A percentile compares a stretch with the other conserved stretches of the same genome.
These are phyloP conservation scores for Piedraia hortae DNA, from an alignment of 2,329 filamentous ascomycete genomes.

Conservation along the genomic window DNA sequence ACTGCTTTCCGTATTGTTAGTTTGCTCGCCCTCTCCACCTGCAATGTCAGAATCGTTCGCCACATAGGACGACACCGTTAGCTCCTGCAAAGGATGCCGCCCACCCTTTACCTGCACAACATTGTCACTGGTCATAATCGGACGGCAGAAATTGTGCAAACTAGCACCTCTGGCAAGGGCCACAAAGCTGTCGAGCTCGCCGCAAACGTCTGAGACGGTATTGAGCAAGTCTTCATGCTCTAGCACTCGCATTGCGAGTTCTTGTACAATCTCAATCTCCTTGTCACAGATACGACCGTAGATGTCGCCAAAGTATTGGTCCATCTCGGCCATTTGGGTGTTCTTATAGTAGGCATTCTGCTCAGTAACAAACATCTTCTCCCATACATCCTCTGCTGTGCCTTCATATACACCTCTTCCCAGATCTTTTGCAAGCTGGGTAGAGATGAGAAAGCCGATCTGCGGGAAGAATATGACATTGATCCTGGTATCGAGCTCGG, in stretches of 20 bases:
- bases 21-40: constrained; percentile 24
- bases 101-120: constrained; percentile 49
- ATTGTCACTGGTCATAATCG: constrained; percentile 41
- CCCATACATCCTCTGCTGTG: constrained; percentile 35
- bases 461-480: constrained; percentile 83
- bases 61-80: constrained; percentile 54
- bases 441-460: constrained; percentile 63
- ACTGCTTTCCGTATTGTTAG: not conserved
- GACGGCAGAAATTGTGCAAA: constrained; percentile 42
- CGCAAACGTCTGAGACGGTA: constrained; percentile 49
- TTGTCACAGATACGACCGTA: constrained; percentile 63
- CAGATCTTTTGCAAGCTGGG: constrained; percentile 32
- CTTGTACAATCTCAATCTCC: constrained; percentile 70
- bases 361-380: constrained; percentile 43
- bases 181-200: constrained; percentile 63
- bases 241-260: constrained; percentile 42
- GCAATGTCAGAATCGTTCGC: constrained; percentile 49
- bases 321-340: constrained; percentile 49
- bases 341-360: constrained; percentile 69
- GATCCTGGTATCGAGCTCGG: constrained; percentile 23
- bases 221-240: constrained; percentile 38
- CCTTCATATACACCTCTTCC: constrained; percentile 37
- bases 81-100: constrained; percentile 64
- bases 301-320: constrained; percentile 57
- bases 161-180: constrained; percentile 54